Evolutionary conservation across 169 alveolate genomes (phyloP), one percentile per base, ranked within the genome.

Genomic region (Cryptosporidium meleagridis): DNA sequence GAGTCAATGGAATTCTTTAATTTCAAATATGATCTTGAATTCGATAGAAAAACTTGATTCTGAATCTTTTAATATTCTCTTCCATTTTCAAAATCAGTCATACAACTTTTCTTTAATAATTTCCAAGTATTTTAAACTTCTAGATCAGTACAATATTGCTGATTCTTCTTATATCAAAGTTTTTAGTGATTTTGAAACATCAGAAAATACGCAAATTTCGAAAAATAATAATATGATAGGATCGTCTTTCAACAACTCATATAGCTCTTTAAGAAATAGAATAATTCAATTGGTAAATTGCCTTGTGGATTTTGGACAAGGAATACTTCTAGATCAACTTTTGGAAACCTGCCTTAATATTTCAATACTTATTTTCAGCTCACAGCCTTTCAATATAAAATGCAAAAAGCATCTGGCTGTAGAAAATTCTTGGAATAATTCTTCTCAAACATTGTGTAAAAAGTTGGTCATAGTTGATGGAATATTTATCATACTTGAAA

Each of bases 271-370:
- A 21, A 73, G 26, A 52, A 73, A 33, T 21, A 33, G 71, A 33
- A 39, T 73, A 37, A 35, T 55, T 33, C 59, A 55, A 21, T 5
- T 73, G 23, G 10, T 55, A 8, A 73, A 73, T 58, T n/a, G 23
- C 1, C 48, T 73, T 37, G 70, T 73, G 33, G 86, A 73, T 23
- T 73, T 53, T 31, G 86, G 44, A 29, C 41, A 52, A 5, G 86
- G 86, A 18, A 58, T 53, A 21, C 33, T 52, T 31, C 65, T 73
- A 21, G 45, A 53, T 0, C n/a, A n/a, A 37, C 14, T 59, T 35
- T 18, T 73, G 35, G 86, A 73, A 59, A 73, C 71, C 26, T 21
- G 59, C 21, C 45, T 73, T 18, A 53, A 59, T 44, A 31, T 73
- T 23, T 31, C 86, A 29, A 55, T 29, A 10, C 35, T 53, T 31